A percentile compares a stretch with the other conserved stretches of the same genome.
Conservation (phyloP, 192 early-diverging fungal genomes). For the Gigaspora rosea region DNA sequence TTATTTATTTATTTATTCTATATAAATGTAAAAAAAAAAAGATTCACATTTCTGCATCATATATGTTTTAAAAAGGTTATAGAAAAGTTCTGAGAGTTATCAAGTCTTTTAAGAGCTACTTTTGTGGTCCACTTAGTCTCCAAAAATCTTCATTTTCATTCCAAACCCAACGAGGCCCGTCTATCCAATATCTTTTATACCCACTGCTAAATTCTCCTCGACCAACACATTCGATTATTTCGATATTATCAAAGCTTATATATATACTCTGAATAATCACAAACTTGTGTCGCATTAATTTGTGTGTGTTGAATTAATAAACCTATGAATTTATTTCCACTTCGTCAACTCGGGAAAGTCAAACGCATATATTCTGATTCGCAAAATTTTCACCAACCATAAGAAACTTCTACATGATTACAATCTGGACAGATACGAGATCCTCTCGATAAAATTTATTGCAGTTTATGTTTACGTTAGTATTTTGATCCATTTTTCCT, state of each 20-base stretch:
- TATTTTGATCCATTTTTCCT: too few relatives aligned
- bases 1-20: neutral
- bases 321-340: neutral
- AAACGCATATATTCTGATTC: too few relatives aligned
- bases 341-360: neutral
- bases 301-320: neutral
- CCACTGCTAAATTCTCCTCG: neutral
- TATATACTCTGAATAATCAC: neutral
- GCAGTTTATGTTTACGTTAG: too few relatives aligned
- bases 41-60: neutral
- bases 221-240: too few relatives aligned
- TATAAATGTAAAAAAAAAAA: neutral
- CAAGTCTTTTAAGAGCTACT: constrained; percentile 7
- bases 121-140: neutral
- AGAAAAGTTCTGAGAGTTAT: neutral
- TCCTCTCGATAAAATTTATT: too few relatives aligned
- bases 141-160: neutral
- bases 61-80: neutral
- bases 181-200: neutral
- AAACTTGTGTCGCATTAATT: neutral
- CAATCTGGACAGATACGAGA: too few relatives aligned
- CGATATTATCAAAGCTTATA: too few relatives aligned
- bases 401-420: too few relatives aligned
- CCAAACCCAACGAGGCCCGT: constrained; percentile 10
- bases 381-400: too few relatives aligned